phyloP scores from a whole-genome alignment of 2,329 filamentous ascomycete genomes.

The Zymoseptoria brevis region DNA sequence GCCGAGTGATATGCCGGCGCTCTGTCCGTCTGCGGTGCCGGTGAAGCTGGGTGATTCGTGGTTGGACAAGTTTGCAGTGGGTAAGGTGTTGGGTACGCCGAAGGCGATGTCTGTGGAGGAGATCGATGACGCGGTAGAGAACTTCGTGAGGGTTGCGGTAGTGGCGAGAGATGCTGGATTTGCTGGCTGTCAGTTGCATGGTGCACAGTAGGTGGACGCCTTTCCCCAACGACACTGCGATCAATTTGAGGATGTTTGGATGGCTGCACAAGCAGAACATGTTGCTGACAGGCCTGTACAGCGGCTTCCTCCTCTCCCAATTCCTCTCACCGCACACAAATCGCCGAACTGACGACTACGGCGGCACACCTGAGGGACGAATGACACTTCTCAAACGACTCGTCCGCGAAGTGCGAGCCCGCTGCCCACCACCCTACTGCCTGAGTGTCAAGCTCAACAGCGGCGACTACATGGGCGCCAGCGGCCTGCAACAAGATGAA shows the following conservation, averaged over 20 bases:
- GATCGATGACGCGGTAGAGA: slow-evolving; percentile 45
- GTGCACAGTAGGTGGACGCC: slow-evolving; percentile 26
- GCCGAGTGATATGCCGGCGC: slow-evolving; percentile 26
- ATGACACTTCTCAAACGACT: slow-evolving; percentile 41
- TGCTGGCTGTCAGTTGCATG: slow-evolving; percentile 48
- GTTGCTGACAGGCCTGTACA: not conserved
- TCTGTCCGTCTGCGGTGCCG: slow-evolving; percentile 36
- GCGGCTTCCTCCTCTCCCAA: slow-evolving; percentile 41
- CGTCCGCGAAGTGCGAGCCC: slow-evolving; percentile 35
- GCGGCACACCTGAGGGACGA: slow-evolving; percentile 40
- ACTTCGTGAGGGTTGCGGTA: slow-evolving; percentile 48
- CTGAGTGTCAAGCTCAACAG: slow-evolving; percentile 47
- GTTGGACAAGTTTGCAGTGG: slow-evolving; percentile 26
- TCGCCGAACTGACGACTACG: slow-evolving; percentile 41
- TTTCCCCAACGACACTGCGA: not conserved
- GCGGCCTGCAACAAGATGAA: slow-evolving; percentile 35
- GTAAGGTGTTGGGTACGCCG: slow-evolving; percentile 39
- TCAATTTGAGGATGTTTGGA: not conserved
- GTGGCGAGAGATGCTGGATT: slow-evolving; percentile 45
- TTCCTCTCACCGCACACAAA: slow-evolving; percentile 39
- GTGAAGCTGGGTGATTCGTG: slow-evolving; percentile 33
- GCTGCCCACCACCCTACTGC: slow-evolving; percentile 37
- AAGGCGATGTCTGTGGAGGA: slow-evolving; percentile 49
- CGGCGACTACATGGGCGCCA: slow-evolving; percentile 35
- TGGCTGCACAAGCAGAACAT: not conserved